Evolutionary conservation across 345 rosid genomes (phyloP).

Genomic region (Ailanthus altissimus): DNA sequence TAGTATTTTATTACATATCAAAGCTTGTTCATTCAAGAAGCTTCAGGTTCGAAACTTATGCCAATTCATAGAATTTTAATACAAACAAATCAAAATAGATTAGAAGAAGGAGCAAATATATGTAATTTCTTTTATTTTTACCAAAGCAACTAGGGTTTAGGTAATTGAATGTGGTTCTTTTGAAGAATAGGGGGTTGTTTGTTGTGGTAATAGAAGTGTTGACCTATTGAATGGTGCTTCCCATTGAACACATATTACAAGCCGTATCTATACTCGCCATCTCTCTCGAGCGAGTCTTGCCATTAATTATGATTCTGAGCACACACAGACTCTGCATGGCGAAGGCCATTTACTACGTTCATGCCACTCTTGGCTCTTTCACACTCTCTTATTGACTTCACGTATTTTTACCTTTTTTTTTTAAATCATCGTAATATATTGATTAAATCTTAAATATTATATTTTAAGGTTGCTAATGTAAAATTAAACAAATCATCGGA

Average conservation of each 20-base stretch:
- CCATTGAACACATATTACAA: background rate
- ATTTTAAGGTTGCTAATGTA: too few relatives aligned
- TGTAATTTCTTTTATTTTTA: background rate
- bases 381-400: background rate
- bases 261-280: background rate
- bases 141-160: background rate
- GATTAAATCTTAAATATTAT: too few relatives aligned
- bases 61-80: too few relatives aligned
- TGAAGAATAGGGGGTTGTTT: background rate
- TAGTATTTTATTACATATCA: too few relatives aligned
- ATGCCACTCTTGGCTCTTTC: conserved; percentile 49
- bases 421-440: too few relatives aligned
- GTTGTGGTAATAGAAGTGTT: background rate
- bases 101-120: too few relatives aligned
- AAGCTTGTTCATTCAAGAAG: too few relatives aligned
- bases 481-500: too few relatives aligned
- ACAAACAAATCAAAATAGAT: background rate
- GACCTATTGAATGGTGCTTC: background rate
- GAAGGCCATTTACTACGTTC: conserved; percentile 37
- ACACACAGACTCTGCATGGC: conserved; percentile 33
- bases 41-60: background rate
- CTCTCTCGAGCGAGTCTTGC: background rate
- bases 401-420: background rate
- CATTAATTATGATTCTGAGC: conserved; percentile 35
- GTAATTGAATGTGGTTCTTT: too few relatives aligned